A percentile compares a stretch with the other conserved stretches of the same genome.
phyloP scores from a whole-genome alignment of 768 basidiomycete species.

The Russula compacta region DNA sequence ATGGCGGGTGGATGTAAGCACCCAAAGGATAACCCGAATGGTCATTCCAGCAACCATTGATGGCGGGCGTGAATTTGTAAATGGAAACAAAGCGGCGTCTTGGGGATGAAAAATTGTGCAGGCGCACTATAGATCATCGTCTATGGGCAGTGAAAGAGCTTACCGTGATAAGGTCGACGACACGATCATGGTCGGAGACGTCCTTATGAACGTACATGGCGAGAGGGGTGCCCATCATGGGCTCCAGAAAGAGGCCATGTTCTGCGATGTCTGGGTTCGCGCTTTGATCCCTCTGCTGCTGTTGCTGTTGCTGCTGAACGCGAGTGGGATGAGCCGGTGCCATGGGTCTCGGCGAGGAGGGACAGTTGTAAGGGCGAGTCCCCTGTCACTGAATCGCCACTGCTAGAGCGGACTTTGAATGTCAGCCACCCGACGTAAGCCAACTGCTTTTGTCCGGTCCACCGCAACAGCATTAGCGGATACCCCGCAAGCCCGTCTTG shows the following conservation, averaged over 20 bases:
- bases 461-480: no score
- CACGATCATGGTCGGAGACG: conserved; percentile 55
- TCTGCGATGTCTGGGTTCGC: conserved; percentile 24
- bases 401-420: conserved; percentile 19
- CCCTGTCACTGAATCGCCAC: conserved; percentile 18
- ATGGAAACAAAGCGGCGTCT: neutral
- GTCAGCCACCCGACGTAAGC: conserved; percentile 2
- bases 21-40: neutral
- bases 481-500: neutral
- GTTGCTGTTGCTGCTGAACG: conserved; percentile 32
- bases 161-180: conserved; percentile 60
- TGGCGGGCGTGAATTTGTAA: neutral
- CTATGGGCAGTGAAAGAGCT: conserved; percentile 27
- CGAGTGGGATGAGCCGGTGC: conserved; percentile 65
- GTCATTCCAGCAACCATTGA: neutral
- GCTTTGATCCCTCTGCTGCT: conserved; percentile 31
- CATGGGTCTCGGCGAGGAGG: conserved; percentile 53
- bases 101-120: neutral
- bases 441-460: no score
- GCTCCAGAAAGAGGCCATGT: conserved; percentile 60
- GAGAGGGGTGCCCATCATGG: conserved; percentile 70
- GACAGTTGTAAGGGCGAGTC: conserved; percentile 22
- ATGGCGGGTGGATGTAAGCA: neutral
- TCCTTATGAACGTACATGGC: conserved; percentile 75
- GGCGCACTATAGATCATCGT: neutral